Conservation (phyloP, 2,329 filamentous ascomycete genomes). For the Monosporascus sp. region DNA sequence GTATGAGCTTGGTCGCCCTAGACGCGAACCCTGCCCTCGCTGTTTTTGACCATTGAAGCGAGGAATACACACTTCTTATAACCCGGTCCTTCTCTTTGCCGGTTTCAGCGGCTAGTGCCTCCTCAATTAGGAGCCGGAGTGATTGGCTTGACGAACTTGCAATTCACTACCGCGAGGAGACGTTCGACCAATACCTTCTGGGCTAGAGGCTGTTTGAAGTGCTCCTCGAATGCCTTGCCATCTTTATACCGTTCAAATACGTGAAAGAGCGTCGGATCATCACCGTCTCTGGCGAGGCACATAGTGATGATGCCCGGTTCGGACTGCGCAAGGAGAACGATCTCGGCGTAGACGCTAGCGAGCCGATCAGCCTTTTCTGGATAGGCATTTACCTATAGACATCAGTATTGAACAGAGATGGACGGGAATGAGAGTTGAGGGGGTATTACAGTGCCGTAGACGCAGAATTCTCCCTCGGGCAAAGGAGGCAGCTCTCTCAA, state of each 20-base stretch:
- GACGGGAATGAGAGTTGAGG: neutral
- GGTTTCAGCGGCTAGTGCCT: too few relatives aligned
- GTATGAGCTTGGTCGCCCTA: too few relatives aligned
- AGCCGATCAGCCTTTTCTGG: conserved; percentile 27
- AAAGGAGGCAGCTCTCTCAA: conserved; percentile 8
- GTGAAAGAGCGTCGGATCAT: conserved; percentile 26
- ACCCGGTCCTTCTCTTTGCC: too few relatives aligned
- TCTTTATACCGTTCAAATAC: conserved; percentile 29
- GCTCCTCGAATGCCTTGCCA: conserved; percentile 23
- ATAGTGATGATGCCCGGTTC: conserved; percentile 27
- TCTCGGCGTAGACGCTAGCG: conserved; percentile 26
- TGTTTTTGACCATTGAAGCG: too few relatives aligned
- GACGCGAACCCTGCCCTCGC: too few relatives aligned
- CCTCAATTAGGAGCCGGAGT: neutral
- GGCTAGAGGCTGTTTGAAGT: conserved; percentile 24
- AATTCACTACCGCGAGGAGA: conserved; percentile 16
- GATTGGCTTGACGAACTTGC: conserved; percentile 16
- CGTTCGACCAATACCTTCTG: conserved; percentile 20
- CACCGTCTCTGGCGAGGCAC: conserved; percentile 21
- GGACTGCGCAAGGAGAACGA: conserved; percentile 17
- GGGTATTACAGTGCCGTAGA: conserved; percentile 18
- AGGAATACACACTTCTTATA: too few relatives aligned
- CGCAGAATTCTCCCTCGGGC: conserved; percentile 20
- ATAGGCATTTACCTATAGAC: conserved; percentile 22
- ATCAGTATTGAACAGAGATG: neutral